Percentiles rank a stretch among this genome's conserved stretches.
Evolutionary conservation across 768 basidiomycete genomes (phyloP).

Genomic region (Tylopilus balloui): DNA sequence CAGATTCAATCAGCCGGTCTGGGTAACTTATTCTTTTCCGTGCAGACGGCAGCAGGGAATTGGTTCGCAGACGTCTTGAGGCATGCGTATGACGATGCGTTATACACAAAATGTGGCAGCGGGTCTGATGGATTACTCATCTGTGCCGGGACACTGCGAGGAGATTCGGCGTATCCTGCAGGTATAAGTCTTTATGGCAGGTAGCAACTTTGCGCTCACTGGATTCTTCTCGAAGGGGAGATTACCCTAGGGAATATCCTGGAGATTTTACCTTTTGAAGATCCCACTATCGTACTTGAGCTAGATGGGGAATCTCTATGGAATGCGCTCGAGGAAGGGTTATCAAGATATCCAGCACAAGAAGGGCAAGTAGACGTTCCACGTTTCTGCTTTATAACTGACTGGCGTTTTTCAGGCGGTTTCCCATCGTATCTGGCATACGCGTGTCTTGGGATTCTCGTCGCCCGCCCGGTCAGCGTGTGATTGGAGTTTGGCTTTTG

Average conservation of each 20-base stretch:
- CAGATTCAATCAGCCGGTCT: neutral
- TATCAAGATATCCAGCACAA: constrained; percentile 81
- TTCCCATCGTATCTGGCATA: constrained; percentile 83
- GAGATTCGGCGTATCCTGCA: constrained; percentile 81
- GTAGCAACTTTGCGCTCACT: neutral
- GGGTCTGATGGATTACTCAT: constrained; percentile 80
- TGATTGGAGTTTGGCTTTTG: constrained; percentile 66
- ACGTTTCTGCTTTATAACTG: neutral
- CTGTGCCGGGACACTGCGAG: constrained; percentile 79
- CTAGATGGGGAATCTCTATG: constrained; percentile 76
- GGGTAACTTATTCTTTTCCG: neutral
- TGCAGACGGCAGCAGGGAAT: constrained; percentile 64
- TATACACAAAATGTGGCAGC: constrained; percentile 51
- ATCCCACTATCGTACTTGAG: constrained; percentile 77
- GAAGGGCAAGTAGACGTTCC: constrained; percentile 62
- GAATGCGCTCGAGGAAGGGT: constrained; percentile 68
- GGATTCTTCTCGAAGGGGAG: constrained; percentile 41
- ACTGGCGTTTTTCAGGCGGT: constrained; percentile 51
- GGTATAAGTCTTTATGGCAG: constrained; percentile 38
- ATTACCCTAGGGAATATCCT: constrained; percentile 83
- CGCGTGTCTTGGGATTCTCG: constrained; percentile 85
- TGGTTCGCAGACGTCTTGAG: constrained; percentile 84
- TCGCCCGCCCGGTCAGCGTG: constrained; percentile 61
- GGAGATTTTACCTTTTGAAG: constrained; percentile 87
- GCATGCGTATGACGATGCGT: constrained; percentile 75